Conservation (phyloP, 768 basidiomycete genomes). For the Gyrodon lividus region DNA sequence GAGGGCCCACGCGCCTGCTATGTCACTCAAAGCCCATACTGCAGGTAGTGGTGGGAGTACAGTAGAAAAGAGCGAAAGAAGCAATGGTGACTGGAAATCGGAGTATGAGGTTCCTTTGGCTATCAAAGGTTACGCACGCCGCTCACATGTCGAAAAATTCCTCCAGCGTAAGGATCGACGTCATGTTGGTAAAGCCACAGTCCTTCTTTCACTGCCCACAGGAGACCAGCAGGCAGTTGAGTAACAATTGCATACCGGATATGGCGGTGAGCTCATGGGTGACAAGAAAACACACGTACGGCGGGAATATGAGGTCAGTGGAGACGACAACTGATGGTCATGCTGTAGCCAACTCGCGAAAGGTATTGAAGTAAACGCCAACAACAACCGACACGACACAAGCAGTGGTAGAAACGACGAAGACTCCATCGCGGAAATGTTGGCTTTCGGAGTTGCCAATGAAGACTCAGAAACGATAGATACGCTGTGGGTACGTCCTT, state of each 20-base stretch:
- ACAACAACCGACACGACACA: slow-evolving; percentile 47
- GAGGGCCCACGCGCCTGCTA: slow-evolving; percentile 65
- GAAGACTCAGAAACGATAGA: not conserved
- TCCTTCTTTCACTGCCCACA: slow-evolving; percentile 77
- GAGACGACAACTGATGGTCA: slow-evolving; percentile 78
- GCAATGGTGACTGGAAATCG: slow-evolving; percentile 70
- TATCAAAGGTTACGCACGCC: not conserved
- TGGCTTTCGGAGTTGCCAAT: not conserved
- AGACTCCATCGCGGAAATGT: slow-evolving; percentile 10
- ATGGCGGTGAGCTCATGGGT: not conserved
- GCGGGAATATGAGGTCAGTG: slow-evolving; percentile 75
- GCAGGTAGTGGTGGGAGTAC: slow-evolving; percentile 58
- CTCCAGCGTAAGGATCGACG: slow-evolving; percentile 87
- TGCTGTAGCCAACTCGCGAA: slow-evolving; percentile 47
- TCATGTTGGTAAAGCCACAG: slow-evolving; percentile 75
- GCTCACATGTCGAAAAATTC: slow-evolving; percentile 81
- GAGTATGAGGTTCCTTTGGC: not conserved
- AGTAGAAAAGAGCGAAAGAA: slow-evolving; percentile 73
- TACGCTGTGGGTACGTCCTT: not conserved
- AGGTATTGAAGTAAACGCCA: slow-evolving; percentile 52
- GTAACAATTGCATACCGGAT: not conserved
- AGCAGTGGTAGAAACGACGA: slow-evolving; percentile 38
- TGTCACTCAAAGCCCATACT: slow-evolving; percentile 72
- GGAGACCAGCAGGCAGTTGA: slow-evolving; percentile 4
- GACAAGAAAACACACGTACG: slow-evolving; percentile 45